phyloP scores from a whole-genome alignment of 2,329 filamentous ascomycete genomes.

The Simplicillium sp. region DNA sequence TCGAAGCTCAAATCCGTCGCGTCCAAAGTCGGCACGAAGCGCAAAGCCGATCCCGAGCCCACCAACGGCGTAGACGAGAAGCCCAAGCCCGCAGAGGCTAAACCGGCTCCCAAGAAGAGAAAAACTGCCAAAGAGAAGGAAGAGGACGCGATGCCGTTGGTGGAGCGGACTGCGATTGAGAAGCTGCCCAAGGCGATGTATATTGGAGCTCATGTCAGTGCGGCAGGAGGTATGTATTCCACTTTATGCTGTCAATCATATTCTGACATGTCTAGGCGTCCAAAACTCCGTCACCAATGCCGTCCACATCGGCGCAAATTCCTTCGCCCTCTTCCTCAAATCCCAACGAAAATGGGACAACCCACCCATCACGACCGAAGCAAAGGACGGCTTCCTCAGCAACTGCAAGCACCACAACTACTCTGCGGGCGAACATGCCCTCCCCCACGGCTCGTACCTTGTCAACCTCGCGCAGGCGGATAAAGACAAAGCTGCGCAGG shows the following conservation, averaged over 20 bases:
- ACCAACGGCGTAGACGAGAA: slow-evolving; percentile 12
- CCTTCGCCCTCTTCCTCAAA: slow-evolving; percentile 92
- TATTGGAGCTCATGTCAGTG: slow-evolving; percentile 87
- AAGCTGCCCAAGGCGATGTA: slow-evolving; percentile 64
- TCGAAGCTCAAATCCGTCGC: slow-evolving; percentile 11
- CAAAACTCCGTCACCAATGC: slow-evolving; percentile 80
- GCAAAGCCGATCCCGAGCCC: slow-evolving; percentile 16
- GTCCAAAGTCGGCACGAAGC: slow-evolving; percentile 9
- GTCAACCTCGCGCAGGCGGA: slow-evolving; percentile 91
- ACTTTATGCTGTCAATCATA: slow-evolving; percentile 6
- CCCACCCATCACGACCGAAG: slow-evolving; percentile 61
- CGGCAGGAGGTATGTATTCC: slow-evolving; percentile 60
- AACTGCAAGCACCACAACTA: slow-evolving; percentile 62
- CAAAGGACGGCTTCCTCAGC: slow-evolving; percentile 59
- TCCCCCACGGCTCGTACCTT: slow-evolving; percentile 93
- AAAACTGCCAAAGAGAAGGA: slow-evolving; percentile 27
- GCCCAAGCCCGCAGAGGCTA: slow-evolving; percentile 9
- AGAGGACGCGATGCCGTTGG: slow-evolving; percentile 50
- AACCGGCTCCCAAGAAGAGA: slow-evolving; percentile 29
- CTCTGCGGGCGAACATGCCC: slow-evolving; percentile 60
- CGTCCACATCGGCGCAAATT: slow-evolving; percentile 75
- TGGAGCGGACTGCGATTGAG: slow-evolving; percentile 52
- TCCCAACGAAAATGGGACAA: slow-evolving; percentile 93
- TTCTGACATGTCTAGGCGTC: slow-evolving; percentile 48
- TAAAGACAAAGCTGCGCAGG: slow-evolving; percentile 69